Base-by-base conservation (phyloP, 768 basidiomycete species). In the Lactarius sanguifluus region DNA sequence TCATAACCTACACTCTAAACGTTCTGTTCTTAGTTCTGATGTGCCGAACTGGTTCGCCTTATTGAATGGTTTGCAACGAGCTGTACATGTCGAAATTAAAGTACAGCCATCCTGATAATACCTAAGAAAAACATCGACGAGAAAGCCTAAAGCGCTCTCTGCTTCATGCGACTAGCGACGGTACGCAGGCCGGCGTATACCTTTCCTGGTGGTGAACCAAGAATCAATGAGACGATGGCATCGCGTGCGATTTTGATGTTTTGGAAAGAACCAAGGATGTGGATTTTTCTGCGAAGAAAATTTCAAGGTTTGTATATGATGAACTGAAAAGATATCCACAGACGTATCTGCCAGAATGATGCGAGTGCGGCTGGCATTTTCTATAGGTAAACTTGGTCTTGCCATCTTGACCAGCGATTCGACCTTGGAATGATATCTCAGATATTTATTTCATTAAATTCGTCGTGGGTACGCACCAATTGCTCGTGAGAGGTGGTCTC, bases 301-400 rank as follows among this genome's bases (percentile, higher is more conserved):
- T 65, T 64, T 61, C 61, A 69, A 69, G 23, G 23, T 25, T 3
- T 38, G n/a, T n/a, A 59, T 47, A 16, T 16, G 43, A 74, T 23
- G 72, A 56, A 62, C 60, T 67, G 59, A 58, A 18, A 20, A 45
- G 8, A 20, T 47, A 45, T 25, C 62, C 30, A 85, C 91, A 62
- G 73, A 96, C 96, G 94, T 95, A 75, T 99, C 97, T 13, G 97
- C 97, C 50, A 99, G 86, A 56, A 99, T 93, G 64, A 99, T 98
- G n/a, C 97, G 90, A 32, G 97, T 99, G 64, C 96, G 85, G 71
- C 90, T 96, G 3, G 95, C 86, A 73, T 98, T 99, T 80, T 99
- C 97, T 63, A 99, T 98, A n/a, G 2, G 96, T 95, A 76, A 98
- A 98, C 76, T 97, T 96, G 13, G 96, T 98, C 80, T 98, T 98